Evolutionary conservation across 106 monocot species (phyloP), one percentile per base, ranked within the genome.

Genomic region (Platanthera zijinensis): DNA sequence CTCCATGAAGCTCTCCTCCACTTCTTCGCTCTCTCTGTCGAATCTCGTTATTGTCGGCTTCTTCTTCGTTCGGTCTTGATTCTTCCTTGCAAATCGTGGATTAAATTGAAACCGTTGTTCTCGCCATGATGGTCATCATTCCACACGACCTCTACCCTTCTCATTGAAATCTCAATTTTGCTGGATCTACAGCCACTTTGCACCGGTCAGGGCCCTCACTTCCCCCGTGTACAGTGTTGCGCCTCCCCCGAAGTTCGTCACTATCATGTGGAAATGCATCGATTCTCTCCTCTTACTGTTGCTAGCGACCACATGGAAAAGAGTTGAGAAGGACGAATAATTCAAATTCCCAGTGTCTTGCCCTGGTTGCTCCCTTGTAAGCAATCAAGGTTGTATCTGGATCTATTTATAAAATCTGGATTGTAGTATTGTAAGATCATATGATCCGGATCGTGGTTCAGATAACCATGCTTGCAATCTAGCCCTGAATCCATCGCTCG

Each of bases 401-500:
- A 25, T 25, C 25, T 25, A 25, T 25, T 25, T 25, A 25, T 25
- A 25, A 25, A 25, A 25, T 25, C 25, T 25, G 25, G 67, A 52
- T 92, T 92, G 75, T 92, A 95, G 19, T 25, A 25, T 25, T 92
- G 77, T 81, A 92, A 95, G 69, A 83, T 75, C 28, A 95, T 74
- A 74, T 95, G 92, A 57, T 92, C 92, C 7, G 10, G 25, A 25
- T 17, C 6, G 79, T 61, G 1, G 84, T 12, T 13, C 85, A 54
- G 25, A 25, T 25, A 25, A 25, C 25, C 25, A 25, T 25, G 25
- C 77, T 92, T 92, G 75, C 90, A 95, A 57, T 92, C 72, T 5
- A 95, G 82, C 1, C 95, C 92, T 0, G 95, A 92, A 70, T 95
- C 79, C 90, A 92, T 88, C 0, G 95, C 95, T 5, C 84, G 75